A percentile compares a stretch with the other conserved stretches of the same genome.
phyloP scores from a whole-genome alignment of 2,329 filamentous ascomycete species.

The Uncinocarpus reesii region DNA sequence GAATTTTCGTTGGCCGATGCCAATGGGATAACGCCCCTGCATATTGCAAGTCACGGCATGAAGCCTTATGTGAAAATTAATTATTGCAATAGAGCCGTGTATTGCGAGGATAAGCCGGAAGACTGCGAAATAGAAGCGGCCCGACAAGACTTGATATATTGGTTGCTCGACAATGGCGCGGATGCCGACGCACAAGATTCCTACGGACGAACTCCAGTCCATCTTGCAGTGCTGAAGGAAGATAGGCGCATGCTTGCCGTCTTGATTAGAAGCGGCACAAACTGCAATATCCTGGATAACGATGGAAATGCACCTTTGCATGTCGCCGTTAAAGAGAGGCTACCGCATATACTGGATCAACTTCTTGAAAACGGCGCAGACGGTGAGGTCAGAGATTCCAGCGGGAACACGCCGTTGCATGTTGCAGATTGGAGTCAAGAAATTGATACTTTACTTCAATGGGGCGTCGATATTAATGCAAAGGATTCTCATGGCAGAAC shows the following conservation, averaged over 20 bases:
- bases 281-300: not conserved
- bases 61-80: not conserved
- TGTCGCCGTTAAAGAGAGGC: not conserved
- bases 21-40: not conserved
- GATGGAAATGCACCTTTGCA: not conserved
- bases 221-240: not conserved
- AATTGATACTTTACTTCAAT: not conserved
- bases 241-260: not conserved
- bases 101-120: not conserved
- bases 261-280: not conserved
- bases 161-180: not conserved
- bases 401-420: not conserved
- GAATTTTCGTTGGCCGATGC: not conserved
- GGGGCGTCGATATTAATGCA: not conserved
- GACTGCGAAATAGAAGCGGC: not conserved
- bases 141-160: conserved; percentile 1
- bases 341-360: not conserved
- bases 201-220: not conserved
- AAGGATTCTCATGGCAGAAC: not conserved
- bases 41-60: not conserved
- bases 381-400: not conserved
- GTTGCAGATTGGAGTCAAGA: not conserved
- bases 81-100: not conserved
- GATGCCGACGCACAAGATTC: not conserved
- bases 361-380: not conserved